Conservation (phyloP, 2,329 filamentous ascomycete genomes). For the Trichoderma citrinoviride region DNA sequence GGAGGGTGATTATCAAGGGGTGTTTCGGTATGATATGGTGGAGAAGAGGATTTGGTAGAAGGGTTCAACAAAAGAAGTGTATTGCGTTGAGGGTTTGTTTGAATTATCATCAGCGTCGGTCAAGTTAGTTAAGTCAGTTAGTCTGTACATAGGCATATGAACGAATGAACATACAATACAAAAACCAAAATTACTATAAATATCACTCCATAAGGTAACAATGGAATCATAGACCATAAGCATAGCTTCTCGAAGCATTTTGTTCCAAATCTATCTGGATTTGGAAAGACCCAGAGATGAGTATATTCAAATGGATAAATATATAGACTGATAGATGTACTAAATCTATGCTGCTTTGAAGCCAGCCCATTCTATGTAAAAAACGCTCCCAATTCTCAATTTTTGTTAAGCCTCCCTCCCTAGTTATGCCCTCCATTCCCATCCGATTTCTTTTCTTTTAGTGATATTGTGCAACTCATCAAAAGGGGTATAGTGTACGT, state of each 20-base stretch:
- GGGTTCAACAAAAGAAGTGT: too few relatives aligned
- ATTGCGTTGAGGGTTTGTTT: neutral
- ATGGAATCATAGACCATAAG: too few relatives aligned
- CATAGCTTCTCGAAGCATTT: too few relatives aligned
- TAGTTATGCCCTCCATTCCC: constrained; percentile 7
- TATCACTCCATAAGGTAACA: too few relatives aligned
- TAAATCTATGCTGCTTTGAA: too few relatives aligned
- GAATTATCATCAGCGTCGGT: neutral
- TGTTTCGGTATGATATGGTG: constrained; percentile 90
- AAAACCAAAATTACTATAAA: too few relatives aligned
- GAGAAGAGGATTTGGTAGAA: constrained; percentile 90
- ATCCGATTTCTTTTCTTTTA: neutral
- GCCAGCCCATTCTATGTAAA: constrained; percentile 13
- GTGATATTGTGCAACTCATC: constrained; percentile 10
- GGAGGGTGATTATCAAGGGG: constrained; percentile 54
- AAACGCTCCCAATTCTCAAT: neutral
- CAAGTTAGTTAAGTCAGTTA: neutral
- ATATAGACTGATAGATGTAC: too few relatives aligned
- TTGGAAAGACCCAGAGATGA: too few relatives aligned
- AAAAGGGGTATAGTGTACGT: constrained; percentile 18
- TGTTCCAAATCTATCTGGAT: too few relatives aligned
- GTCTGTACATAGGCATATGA: too few relatives aligned
- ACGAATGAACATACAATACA: too few relatives aligned
- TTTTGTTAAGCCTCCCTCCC: neutral
- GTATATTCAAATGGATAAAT: too few relatives aligned